Base-by-base conservation (phyloP, 495 filamentous ascomycete species). In the Parathielavia appendiculata region DNA sequence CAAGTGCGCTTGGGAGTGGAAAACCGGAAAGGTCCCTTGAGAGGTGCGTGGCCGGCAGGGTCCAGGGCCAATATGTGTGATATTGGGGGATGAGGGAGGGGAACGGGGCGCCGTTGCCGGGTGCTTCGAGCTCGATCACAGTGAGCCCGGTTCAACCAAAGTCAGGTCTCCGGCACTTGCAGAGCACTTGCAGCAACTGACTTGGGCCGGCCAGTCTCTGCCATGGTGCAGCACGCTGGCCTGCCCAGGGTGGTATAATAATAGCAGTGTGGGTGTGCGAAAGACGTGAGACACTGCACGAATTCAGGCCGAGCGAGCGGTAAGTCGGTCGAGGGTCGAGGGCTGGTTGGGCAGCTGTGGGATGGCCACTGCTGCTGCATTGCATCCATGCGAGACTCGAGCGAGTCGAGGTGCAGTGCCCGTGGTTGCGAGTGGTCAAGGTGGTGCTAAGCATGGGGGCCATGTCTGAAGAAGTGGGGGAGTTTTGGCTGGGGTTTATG, bases 291-390 rank as follows among this genome's bases (percentile, higher is more conserved):
- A 62, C 55, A 61, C 54, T 45, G 54, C 53, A 55, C 57, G 61
- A 59, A 23, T 17, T 40, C 26, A 30, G 23, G 48, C 49, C 35
- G 54, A 51, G 61, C 65, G 49, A 69, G 73, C 71, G 70, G 67
- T 64, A 71, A 70, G 62, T 45, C 48, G 60, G 65, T 63, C 56
- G 60, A 71, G 71, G 63, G 61, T 49, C 64, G 67, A 70, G 34
- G 72, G 70, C 69, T 75, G 73, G 73, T 74, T 75, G 73, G 73
- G 62, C 66, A 68, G 61, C 54, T 20, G 58, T 20, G 63, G 59
- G 58, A 57, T 62, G 56, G 55, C 50, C 57, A 19, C 59, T 13
- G 38, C 41, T 38, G 45, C 26, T 56, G 51, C 58, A 52, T 51
- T 61, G 58, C 62, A 64, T 55, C 51, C 48, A 44, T 41, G 47